phyloP scores from a whole-genome alignment of 345 rosid genomes.

The Raphanus raphanistrum region DNA sequence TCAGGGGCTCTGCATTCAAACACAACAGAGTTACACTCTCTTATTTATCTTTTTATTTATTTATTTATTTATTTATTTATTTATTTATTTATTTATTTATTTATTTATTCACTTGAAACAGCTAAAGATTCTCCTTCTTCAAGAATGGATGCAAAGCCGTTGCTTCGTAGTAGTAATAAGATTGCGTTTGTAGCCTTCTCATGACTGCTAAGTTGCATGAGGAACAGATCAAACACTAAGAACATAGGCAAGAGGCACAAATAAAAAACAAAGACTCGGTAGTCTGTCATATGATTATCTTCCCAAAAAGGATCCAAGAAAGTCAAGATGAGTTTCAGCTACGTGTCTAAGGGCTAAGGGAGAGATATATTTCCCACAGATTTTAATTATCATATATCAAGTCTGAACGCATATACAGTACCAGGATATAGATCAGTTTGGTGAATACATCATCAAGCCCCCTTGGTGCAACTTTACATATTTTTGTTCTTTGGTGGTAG shows the following conservation, averaged over 20 bases:
- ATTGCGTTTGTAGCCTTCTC: constrained; percentile 12
- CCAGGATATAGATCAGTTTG: too few species aligned
- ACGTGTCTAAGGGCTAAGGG: constrained; percentile 34
- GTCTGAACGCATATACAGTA: too few species aligned
- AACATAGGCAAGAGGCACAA: neutral
- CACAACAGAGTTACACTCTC: too few species aligned
- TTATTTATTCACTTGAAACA: neutral
- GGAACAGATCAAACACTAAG: constrained; percentile 26
- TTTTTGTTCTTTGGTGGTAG: too few species aligned
- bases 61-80: neutral
- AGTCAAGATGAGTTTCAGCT: constrained; percentile 44
- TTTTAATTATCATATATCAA: too few species aligned
- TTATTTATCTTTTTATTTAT: too few species aligned
- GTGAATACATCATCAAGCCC: too few species aligned
- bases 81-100: neutral
- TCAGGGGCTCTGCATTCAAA: too few species aligned
- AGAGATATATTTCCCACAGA: constrained; percentile 13
- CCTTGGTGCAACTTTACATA: too few species aligned
- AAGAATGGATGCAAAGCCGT: constrained; percentile 14
- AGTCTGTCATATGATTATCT: constrained; percentile 22
- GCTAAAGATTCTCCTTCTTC: neutral
- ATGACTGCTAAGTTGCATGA: constrained; percentile 1
- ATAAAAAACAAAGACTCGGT: neutral
- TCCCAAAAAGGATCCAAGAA: constrained; percentile 53
- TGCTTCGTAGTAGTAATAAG: constrained; percentile 8